phyloP scores from a whole-genome alignment of 2,329 filamentous ascomycete genomes.

The Botrytis sinoallii region DNA sequence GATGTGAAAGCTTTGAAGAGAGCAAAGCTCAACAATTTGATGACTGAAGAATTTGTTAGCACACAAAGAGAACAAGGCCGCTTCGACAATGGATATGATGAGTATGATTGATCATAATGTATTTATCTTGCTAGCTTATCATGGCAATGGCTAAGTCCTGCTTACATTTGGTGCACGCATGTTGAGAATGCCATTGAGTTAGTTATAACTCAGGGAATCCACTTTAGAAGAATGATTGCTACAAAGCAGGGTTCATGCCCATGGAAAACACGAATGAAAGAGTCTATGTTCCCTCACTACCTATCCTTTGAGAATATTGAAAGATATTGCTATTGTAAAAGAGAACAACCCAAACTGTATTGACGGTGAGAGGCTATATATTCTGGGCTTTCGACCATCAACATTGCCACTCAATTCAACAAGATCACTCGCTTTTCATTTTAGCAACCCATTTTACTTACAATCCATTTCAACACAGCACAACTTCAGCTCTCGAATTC shows the following conservation, averaged over 20 bases:
- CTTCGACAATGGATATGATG: constrained; percentile 56
- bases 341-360: background rate
- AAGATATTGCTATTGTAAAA: background rate
- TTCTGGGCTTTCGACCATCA: background rate
- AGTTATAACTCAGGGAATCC: background rate
- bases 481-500: background rate
- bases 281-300: background rate
- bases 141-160: background rate
- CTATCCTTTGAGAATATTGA: background rate
- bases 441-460: background rate
- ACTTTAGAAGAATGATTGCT: background rate
- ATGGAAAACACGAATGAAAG: background rate
- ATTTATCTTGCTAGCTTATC: background rate
- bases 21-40: constrained; percentile 54
- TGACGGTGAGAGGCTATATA: background rate
- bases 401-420: background rate
- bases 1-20: constrained; percentile 56
- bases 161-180: background rate
- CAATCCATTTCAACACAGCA: background rate
- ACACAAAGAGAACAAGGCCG: constrained; percentile 58
- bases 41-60: constrained; percentile 60
- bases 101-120: constrained; percentile 37
- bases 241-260: background rate
- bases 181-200: background rate
- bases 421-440: background rate